Base-by-base conservation (phyloP, 495 filamentous ascomycete genomes). In the Daldinia loculata region DNA sequence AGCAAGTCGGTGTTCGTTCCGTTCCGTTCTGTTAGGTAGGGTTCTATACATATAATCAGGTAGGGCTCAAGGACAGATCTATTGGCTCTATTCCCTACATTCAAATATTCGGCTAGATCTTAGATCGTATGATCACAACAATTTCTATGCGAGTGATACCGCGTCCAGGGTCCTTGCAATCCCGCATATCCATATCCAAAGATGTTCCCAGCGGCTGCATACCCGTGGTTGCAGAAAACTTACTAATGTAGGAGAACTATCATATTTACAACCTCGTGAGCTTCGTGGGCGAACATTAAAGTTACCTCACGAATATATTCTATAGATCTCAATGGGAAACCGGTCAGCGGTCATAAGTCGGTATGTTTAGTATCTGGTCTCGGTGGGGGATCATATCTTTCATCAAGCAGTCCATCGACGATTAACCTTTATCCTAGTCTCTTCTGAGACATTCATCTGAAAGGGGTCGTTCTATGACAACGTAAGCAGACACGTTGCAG, bases 91-190 rank as follows among this genome's bases (percentile, higher is more conserved):
- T 34, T 38, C 43, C 36, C 32, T 38, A 36, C 56, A 17, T 61
- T 32, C n/a, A 69, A 62, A 73, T 68, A 50, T 27, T 64, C 57
- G 61, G 70, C 65, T 66, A 73, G 66, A 69, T 73, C 70, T 68
- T 22, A 41, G 66, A 73, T 73, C 70, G 62, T 73, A 73, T 43
- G 70, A 73, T 73, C 52, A 63, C 26, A 66, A 58, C 45, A 63
- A 67, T 43, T 56, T 27, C 8, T 66, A 69, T 66, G 62, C 70
- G 52, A 66, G 66, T 73, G 66, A 62, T 67, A 64, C 22, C 43
- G 26, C 29, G 48, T 39, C 60, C 60, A 67, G 61, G 66, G 56
- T 27, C 70, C 53, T 63, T 51, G 52, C 22, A 57, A 55, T 62
- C 30, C 27, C 36, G 6, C 29, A 36, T 11, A 56, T 36, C 15